These are phyloP conservation scores for Cucurbita argyrosperma DNA, from an alignment of 306 rosid species.

Conservation along the genomic window DNA sequence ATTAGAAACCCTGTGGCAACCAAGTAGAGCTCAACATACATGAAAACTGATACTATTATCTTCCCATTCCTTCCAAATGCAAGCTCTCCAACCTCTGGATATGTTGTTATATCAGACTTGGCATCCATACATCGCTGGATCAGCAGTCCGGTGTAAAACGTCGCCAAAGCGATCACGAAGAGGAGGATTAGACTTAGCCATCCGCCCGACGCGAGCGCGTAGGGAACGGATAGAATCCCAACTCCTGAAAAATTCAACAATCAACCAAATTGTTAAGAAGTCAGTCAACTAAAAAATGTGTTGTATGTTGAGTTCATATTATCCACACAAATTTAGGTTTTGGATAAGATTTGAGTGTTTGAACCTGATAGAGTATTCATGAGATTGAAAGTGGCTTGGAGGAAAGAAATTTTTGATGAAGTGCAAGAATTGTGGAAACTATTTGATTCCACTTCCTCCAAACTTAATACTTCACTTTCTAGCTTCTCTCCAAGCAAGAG, in stretches of 20 bases:
- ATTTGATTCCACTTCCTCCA: neutral
- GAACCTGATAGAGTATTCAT: constrained; percentile 3
- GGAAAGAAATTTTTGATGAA: neutral
- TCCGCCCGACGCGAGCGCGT: constrained; percentile 74
- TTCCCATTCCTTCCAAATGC: constrained; percentile 67
- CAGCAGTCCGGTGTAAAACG: constrained; percentile 51
- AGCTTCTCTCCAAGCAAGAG: neutral
- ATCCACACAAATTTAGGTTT: neutral
- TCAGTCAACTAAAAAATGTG: too few relatives aligned
- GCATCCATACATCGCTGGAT: constrained; percentile 66
- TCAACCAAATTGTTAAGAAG: neutral
- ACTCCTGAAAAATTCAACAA: constrained; percentile 35
- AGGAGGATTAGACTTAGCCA: constrained; percentile 60
- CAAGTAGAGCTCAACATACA: constrained; percentile 59
- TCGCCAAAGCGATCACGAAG: constrained; percentile 22
- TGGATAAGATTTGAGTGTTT: neutral
- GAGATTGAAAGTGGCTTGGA: neutral
- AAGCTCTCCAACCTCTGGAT: constrained; percentile 58
- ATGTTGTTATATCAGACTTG: constrained; percentile 35
- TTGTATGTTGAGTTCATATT: neutral
- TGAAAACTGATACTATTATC: constrained; percentile 28
- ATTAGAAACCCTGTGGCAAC: constrained; percentile 70
- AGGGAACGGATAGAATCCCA: constrained; percentile 70
- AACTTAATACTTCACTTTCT: neutral
- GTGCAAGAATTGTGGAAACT: neutral